Evolutionary conservation across 805 yeast genomes (phyloP), one percentile per base, ranked within the genome.

Genomic region (Starmerella apicola): DNA sequence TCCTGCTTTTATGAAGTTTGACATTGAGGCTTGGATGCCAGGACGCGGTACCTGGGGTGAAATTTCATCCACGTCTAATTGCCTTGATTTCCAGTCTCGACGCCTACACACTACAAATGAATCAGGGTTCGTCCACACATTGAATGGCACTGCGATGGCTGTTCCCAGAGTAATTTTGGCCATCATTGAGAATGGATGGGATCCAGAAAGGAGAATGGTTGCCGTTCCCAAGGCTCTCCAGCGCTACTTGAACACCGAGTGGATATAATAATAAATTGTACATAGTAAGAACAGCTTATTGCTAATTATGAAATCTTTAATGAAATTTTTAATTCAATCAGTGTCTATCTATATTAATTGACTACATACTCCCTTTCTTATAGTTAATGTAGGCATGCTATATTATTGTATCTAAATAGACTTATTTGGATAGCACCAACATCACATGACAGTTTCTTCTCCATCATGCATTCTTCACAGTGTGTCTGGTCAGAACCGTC

Each of bases 1-100:
- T 0, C 95, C 98, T 1, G 97, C 97, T 0, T 74, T 69, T 59
- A 78, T 81, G 54, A 91, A 91, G 57, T 83, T 76, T 56, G 98
- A 91, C 52, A 82, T 86, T 42, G 98, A 91, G 60, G 95, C 86
- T 0, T 83, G 94, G 85, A 88, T 91, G 97, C 97, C 97, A 0
- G 96, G 97, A 2, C 72, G 95, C 51, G 86, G 83, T 1, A 58
- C 63, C 2, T 88, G 94, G 83, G 98, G 98, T 3, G 98, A 91
- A 57, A 67, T 91, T 24, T 76, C 94, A 1, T 82, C 95, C 22
- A 70, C 93, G 1, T 85, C 96, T 2, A 88, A 86, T 56, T 91
- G 98, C 59, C 72, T 84, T 3, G 96, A 86, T 50, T 91, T 73
- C 58, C 98, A 91, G 62, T 64, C 94, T 6, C 70, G 95, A 58